Percentiles rank a stretch among this genome's conserved stretches.
Evolutionary conservation across 768 basidiomycete species (phyloP).

Genomic region (Mycena epipterygia): DNA sequence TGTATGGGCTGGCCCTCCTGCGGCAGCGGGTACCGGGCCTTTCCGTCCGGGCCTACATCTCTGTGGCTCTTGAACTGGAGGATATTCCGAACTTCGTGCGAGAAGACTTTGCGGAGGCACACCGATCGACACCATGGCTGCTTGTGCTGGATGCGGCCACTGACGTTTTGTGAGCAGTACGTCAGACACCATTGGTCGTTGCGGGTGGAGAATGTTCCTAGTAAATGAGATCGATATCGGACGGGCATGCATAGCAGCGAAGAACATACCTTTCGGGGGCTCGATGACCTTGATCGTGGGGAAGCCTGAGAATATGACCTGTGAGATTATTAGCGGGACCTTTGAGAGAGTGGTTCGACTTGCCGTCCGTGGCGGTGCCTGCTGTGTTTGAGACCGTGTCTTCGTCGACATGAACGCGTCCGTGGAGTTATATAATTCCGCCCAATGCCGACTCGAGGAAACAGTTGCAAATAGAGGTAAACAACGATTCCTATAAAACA

Average conservation of each 20-base stretch:
- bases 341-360: not conserved
- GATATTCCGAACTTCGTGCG: conserved; percentile 73
- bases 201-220: conserved; percentile 68
- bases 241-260: not conserved
- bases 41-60: conserved; percentile 57
- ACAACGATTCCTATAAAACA: no score
- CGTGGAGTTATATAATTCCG: not conserved
- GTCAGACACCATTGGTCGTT: conserved; percentile 77
- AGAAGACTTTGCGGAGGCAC: conserved; percentile 75
- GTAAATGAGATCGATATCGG: conserved; percentile 23
- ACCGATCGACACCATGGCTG: conserved; percentile 70
- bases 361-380: conserved; percentile 8
- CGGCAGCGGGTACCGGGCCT: conserved; percentile 73
- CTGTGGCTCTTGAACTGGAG: conserved; percentile 60
- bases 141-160: conserved; percentile 62
- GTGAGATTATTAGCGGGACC: not conserved
- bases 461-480: not conserved
- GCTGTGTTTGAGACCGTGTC: conserved; percentile 14
- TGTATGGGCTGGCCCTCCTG: conserved; percentile 72
- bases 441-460: not conserved
- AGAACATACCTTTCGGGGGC: conserved; percentile 60
- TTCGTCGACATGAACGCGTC: conserved; percentile 21
- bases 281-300: conserved; percentile 68
- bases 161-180: conserved; percentile 71
- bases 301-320: conserved; percentile 48